Percentiles rank a stretch among this genome's conserved stretches.
Conservation (phyloP, 192 early-diverging fungal genomes). For the Coemansia guatemalensis region DNA sequence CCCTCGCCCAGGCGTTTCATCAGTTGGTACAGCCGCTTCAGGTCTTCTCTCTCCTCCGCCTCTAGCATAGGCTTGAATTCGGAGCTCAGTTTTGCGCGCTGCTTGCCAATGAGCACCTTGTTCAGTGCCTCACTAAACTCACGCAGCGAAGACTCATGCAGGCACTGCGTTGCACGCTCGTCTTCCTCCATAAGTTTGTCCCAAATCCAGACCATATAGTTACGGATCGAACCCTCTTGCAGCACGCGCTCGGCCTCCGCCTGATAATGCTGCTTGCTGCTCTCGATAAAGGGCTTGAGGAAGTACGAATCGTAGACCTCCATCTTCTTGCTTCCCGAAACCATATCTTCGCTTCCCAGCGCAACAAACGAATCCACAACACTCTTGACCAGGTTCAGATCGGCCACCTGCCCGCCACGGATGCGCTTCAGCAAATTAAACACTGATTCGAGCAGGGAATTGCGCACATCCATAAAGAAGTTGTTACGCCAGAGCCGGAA, state of each 20-base stretch:
- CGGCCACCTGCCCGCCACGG: conserved; percentile 85
- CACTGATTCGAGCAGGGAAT: conserved; percentile 48
- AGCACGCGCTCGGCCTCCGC: conserved; percentile 88
- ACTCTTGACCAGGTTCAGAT: conserved; percentile 79
- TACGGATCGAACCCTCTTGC: conserved; percentile 83
- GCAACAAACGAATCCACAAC: conserved; percentile 92
- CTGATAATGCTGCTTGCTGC: conserved; percentile 85
- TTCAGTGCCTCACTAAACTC: conserved; percentile 82
- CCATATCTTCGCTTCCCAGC: conserved; percentile 67
- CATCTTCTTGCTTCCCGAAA: conserved; percentile 74
- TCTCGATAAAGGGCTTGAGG: conserved; percentile 76
- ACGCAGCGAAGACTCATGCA: conserved; percentile 78
- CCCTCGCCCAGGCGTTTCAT: conserved; percentile 68
- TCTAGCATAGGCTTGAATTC: conserved; percentile 91
- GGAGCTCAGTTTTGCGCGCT: conserved; percentile 78
- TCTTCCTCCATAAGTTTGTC: conserved; percentile 81
- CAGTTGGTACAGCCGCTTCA: conserved; percentile 84
- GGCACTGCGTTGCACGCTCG: conserved; percentile 80
- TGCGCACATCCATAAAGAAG: conserved; percentile 52
- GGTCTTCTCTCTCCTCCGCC: conserved; percentile 83
- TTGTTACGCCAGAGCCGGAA: conserved; percentile 74
- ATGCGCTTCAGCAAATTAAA: conserved; percentile 72
- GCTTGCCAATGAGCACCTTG: conserved; percentile 81
- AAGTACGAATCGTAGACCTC: conserved; percentile 90
- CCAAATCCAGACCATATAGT: conserved; percentile 93